Evolutionary conservation across 225 moss, liverwort and hornwort genomes (phyloP).

Genomic region (Bryoerythrophyllum caledonicum): DNA sequence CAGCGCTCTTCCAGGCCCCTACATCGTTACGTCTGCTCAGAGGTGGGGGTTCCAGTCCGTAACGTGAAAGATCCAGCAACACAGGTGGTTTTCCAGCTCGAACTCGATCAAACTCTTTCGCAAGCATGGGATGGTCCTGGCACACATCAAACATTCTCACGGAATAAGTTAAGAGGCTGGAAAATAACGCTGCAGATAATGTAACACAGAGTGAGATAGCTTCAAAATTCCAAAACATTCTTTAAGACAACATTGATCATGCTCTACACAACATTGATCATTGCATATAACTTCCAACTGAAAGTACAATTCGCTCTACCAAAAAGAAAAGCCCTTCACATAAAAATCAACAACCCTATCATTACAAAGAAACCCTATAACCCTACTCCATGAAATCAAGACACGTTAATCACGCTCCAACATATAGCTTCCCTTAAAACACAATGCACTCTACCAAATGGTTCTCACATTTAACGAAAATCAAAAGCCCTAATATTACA

Average conservation of each 20-base stretch:
- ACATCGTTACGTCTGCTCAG: conserved; percentile 71
- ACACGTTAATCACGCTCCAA: no score
- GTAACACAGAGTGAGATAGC: not conserved
- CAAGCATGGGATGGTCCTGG: conserved; percentile 89
- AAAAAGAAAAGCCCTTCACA: no score
- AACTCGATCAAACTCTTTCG: conserved; percentile 88
- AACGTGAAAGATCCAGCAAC: conserved; percentile 79
- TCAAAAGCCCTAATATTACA: no score
- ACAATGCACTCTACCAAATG: no score
- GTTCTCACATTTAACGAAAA: not conserved
- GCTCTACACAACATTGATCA: not conserved
- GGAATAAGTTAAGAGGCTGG: not conserved
- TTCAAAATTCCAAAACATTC: not conserved
- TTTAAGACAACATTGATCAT: not conserved
- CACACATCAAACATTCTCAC: not conserved
- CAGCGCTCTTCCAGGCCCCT: conserved; percentile 83
- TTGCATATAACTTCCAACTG: not conserved
- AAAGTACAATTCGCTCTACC: not conserved
- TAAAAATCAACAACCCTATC: no score
- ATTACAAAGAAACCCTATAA: no score
- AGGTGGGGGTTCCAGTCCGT: conserved; percentile 80
- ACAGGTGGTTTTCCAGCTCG: conserved; percentile 85
- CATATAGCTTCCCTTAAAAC: no score
- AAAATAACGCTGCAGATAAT: not conserved
- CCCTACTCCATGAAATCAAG: no score